These are phyloP conservation scores for Rhodotorula babjevae DNA, from an alignment of 768 basidiomycete genomes.

Conservation along the genomic window DNA sequence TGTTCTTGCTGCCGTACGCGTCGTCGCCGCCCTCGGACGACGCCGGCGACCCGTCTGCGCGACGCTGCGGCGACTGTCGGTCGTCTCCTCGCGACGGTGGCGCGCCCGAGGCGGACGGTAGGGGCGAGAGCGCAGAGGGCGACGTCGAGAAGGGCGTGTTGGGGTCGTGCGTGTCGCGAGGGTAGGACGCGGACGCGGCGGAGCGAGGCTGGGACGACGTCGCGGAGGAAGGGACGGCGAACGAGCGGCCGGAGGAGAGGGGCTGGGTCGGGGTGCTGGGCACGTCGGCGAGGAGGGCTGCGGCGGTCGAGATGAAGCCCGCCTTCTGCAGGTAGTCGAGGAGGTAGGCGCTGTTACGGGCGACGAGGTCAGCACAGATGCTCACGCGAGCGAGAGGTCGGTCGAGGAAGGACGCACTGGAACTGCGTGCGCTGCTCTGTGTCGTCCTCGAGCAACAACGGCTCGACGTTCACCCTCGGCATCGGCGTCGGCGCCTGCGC, in stretches of 20 bases:
- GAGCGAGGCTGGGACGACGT: not conserved
- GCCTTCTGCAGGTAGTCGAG: constrained; percentile 40
- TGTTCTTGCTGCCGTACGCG: not conserved
- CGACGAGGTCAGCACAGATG: too few relatives aligned
- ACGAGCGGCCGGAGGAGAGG: not conserved
- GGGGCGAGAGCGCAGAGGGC: constrained; percentile 9
- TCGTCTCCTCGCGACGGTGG: not conserved
- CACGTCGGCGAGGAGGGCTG: constrained; percentile 31
- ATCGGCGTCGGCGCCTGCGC: not conserved
- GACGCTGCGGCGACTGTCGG: not conserved
- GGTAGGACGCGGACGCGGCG: not conserved
- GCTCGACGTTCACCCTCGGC: not conserved
- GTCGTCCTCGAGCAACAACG: not conserved
- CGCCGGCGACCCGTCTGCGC: not conserved
- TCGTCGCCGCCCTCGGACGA: not conserved
- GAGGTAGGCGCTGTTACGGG: constrained; percentile 30
- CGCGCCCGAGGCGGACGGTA: not conserved
- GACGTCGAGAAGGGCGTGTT: constrained; percentile 1
- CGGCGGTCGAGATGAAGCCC: constrained; percentile 33
- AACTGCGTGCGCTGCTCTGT: not conserved
- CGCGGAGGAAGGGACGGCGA: not conserved
- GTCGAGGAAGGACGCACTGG: not conserved
- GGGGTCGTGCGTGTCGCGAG: not conserved
- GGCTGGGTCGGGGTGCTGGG: constrained; percentile 20
- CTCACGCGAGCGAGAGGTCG: too few relatives aligned